phyloP scores from a whole-genome alignment of 2,329 filamentous ascomycete genomes.

The Lachnellula arida region DNA sequence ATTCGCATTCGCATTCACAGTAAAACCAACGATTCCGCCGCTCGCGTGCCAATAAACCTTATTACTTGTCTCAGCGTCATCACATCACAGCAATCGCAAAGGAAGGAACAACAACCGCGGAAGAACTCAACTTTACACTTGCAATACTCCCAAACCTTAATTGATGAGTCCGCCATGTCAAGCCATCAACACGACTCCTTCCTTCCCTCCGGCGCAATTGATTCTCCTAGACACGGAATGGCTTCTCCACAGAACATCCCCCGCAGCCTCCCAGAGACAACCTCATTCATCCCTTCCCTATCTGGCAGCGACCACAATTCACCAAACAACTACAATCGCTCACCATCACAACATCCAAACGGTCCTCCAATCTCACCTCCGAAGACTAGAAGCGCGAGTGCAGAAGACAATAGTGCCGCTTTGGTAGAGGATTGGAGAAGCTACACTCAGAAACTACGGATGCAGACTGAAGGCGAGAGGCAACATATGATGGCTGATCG shows the following conservation, averaged over 20 bases:
- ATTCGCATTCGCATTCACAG: too few relatives aligned
- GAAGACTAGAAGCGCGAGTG: slow-evolving; percentile 27
- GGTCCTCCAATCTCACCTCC: slow-evolving; percentile 27
- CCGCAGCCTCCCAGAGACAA: slow-evolving; percentile 17
- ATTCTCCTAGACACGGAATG: slow-evolving; percentile 16
- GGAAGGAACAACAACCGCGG: slow-evolving; percentile 11
- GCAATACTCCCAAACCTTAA: background rate
- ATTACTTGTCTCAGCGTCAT: too few relatives aligned
- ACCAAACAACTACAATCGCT: slow-evolving; percentile 13
- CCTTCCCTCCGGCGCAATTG: slow-evolving; percentile 26
- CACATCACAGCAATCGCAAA: background rate
- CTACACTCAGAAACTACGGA: slow-evolving; percentile 28
- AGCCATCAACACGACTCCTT: slow-evolving; percentile 25
- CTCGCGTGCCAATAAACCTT: too few relatives aligned
- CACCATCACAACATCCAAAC: slow-evolving; percentile 14
- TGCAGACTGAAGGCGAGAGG: slow-evolving; percentile 29
- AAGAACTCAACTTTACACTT: slow-evolving; percentile 9
- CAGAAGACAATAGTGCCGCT: slow-evolving; percentile 22
- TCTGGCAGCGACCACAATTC: slow-evolving; percentile 1
- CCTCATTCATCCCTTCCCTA: slow-evolving; percentile 13
- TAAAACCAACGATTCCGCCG: too few relatives aligned
- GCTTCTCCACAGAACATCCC: slow-evolving; percentile 14
- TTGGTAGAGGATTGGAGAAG: slow-evolving; percentile 30
- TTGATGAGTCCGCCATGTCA: slow-evolving; percentile 13
- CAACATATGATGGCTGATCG: slow-evolving; percentile 31